Base-by-base conservation (phyloP, 768 basidiomycete species). In the Russula compacta region DNA sequence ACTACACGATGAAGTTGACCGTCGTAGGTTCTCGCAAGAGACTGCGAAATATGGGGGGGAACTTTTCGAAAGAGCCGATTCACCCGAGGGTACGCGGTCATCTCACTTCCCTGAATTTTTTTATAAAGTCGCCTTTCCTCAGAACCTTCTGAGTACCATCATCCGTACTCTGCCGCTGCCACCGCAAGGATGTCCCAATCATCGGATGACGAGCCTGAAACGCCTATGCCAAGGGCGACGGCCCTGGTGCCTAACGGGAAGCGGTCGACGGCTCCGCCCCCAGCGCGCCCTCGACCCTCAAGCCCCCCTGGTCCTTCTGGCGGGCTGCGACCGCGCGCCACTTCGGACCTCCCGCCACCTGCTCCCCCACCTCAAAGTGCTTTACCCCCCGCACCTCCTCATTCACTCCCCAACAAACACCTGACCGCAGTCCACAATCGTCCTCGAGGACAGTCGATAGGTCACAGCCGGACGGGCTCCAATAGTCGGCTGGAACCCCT, bases 361-460 rank as follows among this genome's bases (percentile, higher is more conserved):
- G 79, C 76, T 0, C 88, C 87, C 3, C 86, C 84, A 15, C 88
- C 88, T 35, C 74, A 77, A 17, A 75, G 77, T 50, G 78, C 83
- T 3, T 75, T 83, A 12, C 87, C 87, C 0, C 84, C 82, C 0
- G 82, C 86, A 1, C 83, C 85, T 29, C 71, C 70, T 42, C 61
- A 71, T 15, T 63, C 69, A 29, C 50, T 68, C 12, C 69, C 71
- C 19, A 72, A 70, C 19, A 67, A 68, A 48, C 73, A 74, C 46
- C 64, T 76, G 42, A 79, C 77, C 39, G 72, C 57, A 43, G 19
- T 72, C 52, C 59, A 65, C 24, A 70, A 69, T 32, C 76, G 81
- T 14, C 71, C 75, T 29, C 80, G 79, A 54, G 80, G 77, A 35
- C 78, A 76, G 53, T 80, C 81, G n/a, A 56, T 76, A 21, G 76